Base-by-base conservation (phyloP, 202 grass and related monocot species). In the Carex arenaria region DNA sequence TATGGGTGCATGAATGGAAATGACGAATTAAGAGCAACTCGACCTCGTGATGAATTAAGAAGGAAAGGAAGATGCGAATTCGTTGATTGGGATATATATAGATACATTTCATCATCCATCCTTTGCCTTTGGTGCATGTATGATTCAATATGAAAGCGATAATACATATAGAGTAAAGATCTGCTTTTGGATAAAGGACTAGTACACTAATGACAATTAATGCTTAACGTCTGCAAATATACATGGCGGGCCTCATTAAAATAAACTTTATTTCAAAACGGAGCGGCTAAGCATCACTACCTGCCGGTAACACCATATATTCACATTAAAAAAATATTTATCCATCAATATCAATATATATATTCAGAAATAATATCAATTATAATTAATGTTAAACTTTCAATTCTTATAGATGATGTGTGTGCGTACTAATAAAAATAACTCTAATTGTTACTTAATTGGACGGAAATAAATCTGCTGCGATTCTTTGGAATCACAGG, bases 41-140 rank as follows among this genome's bases (percentile, higher is more conserved):
- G 8, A 32, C 4, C 40, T 67, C 17, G 10, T 74, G 12, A 76
- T 26, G 26, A 26, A 26, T 26, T 26, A 26, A 31, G 72, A 76
- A 76, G 49, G 49, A 26, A 76, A 76, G 72, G 51, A 76, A 76
- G 72, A 53, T 76, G 51, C 4, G 72, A 76, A 76, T 76, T 76
- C 72, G 13, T 76, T 76, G 72, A 76, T 76, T 76, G 26, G 14
- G 53, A 10, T 38, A 26, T 26, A 26, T 26, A 26, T 1, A n/a
- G n/a, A n/a, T n/a, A 38, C 15, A 60, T 18, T 19, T 60, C 73
- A 36, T 36, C 32, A 3, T 26, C 26, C 26, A 59, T 59, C 53
- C 22, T 36, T 6, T 14, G 20, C 13, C 26, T 38, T 38, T 56
- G 53, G 73, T 65, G 79, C 62, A 31, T 52, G 79, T 82, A 68